These are phyloP conservation scores for Amylocarpus encephaloides DNA, from an alignment of 2,329 filamentous ascomycete species.

Conservation along the genomic window DNA sequence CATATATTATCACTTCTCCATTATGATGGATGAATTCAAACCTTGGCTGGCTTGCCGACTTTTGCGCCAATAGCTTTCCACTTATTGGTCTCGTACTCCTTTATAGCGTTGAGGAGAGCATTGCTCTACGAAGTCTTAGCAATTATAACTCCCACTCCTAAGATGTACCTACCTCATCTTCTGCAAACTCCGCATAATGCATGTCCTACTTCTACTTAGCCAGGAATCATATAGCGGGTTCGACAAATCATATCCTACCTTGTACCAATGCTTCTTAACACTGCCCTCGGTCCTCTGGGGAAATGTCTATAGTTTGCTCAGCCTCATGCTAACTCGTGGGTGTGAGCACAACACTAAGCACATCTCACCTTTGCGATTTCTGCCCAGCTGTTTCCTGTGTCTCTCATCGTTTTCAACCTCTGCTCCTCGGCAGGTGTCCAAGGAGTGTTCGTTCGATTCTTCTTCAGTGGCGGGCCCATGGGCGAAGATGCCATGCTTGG, in stretches of 20 bases:
- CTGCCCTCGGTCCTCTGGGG: slow-evolving; percentile 90
- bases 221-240: background rate
- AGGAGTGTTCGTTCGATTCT: slow-evolving; percentile 95
- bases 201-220: slow-evolving; percentile 62
- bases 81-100: slow-evolving; percentile 97
- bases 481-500: slow-evolving; percentile 30
- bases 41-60: slow-evolving; percentile 96
- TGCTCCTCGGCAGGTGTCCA: slow-evolving; percentile 96
- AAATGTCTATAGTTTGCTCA: slow-evolving; percentile 59
- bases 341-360: slow-evolving; percentile 2
- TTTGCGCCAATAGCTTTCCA: slow-evolving; percentile 98
- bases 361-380: slow-evolving; percentile 86
- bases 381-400: slow-evolving; percentile 89
- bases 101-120: slow-evolving; percentile 85
- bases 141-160: slow-evolving; percentile 7
- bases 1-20: background rate
- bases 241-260: slow-evolving; percentile 46
- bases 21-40: slow-evolving; percentile 31
- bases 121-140: slow-evolving; percentile 31
- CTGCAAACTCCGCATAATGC: slow-evolving; percentile 98
- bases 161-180: slow-evolving; percentile 69
- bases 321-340: slow-evolving; percentile 22
- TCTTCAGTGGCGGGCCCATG: slow-evolving; percentile 60
- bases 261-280: slow-evolving; percentile 99
- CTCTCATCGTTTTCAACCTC: slow-evolving; percentile 87